Percentiles rank a stretch among this genome's conserved stretches.
phyloP scores from a whole-genome alignment of 2,329 filamentous ascomycete species.

The Calonectria naviculata region DNA sequence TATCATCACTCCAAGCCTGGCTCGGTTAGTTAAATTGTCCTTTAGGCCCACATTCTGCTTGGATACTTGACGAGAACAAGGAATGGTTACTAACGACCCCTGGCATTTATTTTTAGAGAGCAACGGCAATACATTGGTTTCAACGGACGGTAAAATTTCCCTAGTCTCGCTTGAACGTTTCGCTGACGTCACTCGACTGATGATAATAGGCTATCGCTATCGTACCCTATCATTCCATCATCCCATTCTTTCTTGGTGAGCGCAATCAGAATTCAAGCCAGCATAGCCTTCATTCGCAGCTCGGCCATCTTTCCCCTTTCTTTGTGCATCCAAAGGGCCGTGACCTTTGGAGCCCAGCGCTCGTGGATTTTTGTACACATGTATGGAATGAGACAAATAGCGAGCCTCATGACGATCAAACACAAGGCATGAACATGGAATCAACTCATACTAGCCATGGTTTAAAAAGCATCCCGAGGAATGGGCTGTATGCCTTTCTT shows the following conservation, averaged over 20 bases:
- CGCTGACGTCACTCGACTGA: not conserved
- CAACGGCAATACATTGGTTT: slow-evolving; percentile 39
- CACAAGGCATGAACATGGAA: not conserved
- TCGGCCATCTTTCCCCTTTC: slow-evolving; percentile 14
- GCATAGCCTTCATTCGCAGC: not conserved
- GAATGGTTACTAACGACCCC: not conserved
- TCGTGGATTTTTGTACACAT: slow-evolving; percentile 10
- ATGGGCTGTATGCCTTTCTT: slow-evolving; percentile 11
- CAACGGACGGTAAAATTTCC: slow-evolving; percentile 25
- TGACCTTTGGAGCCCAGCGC: not conserved
- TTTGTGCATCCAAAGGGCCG: not conserved
- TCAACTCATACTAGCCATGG: slow-evolving; percentile 5
- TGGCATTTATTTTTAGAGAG: slow-evolving; percentile 22
- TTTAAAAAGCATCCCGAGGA: slow-evolving; percentile 21
- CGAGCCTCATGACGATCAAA: accelerated
- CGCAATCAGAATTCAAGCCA: not conserved
- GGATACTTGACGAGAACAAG: not conserved
- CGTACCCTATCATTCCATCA: slow-evolving; percentile 29
- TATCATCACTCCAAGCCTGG: slow-evolving; percentile 41
- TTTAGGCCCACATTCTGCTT: not conserved
- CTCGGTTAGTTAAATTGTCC: slow-evolving; percentile 29
- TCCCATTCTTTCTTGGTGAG: slow-evolving; percentile 13
- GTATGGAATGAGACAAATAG: not conserved
- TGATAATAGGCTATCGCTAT: slow-evolving; percentile 29
- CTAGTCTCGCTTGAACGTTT: too few species aligned